A percentile compares a stretch with the other conserved stretches of the same genome.
Evolutionary conservation across 192 early-diverging fungal species (phyloP).

Genomic region (Mortierella antarctica): DNA sequence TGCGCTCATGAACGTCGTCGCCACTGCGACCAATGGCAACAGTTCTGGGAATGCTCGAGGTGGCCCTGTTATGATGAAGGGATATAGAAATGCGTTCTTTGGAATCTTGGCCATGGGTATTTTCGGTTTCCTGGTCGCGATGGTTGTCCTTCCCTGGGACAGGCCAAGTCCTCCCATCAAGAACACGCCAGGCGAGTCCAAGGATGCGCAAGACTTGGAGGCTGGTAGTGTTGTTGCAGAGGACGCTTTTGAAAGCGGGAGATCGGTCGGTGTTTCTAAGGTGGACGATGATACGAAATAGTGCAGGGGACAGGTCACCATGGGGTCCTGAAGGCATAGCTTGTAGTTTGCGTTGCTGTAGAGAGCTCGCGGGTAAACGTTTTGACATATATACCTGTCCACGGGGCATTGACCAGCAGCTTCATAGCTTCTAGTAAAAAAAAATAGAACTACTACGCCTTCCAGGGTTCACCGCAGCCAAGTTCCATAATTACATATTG

Average conservation of each 20-base stretch:
- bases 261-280: too few species aligned
- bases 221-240: too few species aligned
- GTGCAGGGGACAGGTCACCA: too few species aligned
- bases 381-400: neutral
- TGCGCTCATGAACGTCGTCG: constrained; percentile 45
- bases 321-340: too few species aligned
- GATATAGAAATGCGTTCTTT: constrained; percentile 40
- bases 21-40: constrained; percentile 42
- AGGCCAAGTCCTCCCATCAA: neutral
- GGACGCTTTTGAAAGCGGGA: too few species aligned
- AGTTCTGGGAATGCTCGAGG: constrained; percentile 3
- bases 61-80: constrained; percentile 26
- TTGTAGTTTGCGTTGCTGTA: too few species aligned
- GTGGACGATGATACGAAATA: too few species aligned
- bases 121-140: constrained; percentile 14
- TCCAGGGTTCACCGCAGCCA: too few species aligned
- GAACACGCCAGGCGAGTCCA: neutral
- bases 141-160: constrained; percentile 28
- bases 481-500: too few species aligned
- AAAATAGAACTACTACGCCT: too few species aligned
- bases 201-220: neutral
- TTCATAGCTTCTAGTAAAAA: too few species aligned
- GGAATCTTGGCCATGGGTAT: constrained; percentile 35
- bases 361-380: neutral
- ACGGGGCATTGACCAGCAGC: too few species aligned